Base-by-base conservation (phyloP, 2,329 filamentous ascomycete genomes). In the Blastomyces emzantsi region DNA sequence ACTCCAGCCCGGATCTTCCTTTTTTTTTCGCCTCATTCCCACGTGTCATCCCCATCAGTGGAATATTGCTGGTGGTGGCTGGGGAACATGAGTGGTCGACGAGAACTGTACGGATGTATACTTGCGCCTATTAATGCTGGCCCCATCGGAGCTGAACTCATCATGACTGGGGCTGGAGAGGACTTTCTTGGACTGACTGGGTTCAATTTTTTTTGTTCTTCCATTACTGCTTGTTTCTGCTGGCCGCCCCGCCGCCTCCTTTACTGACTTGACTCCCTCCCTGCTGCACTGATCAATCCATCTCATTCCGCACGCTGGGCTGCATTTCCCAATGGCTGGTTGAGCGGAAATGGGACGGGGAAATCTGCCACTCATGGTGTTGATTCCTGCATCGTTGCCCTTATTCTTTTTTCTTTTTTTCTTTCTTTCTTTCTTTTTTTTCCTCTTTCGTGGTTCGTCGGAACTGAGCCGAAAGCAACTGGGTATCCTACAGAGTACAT, bases 141-240 rank as follows among this genome's bases (percentile, higher is more conserved):
- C 36, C 25, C 36, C 55, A 28, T 58, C 55, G 22, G 33, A 58
- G 55, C 55, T 57, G 55, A 57, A 41, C 55, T 17, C 55, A 57
- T 33, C 55, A 58, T 22, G n/a, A 41, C 36, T 25, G 22, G 36
- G 36, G 7, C 33, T 43, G 52, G 36, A 39, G 36, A 39, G 36
- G 3, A 33, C 5, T 4, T 33, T 1, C 36, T 39, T 15, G 52
- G 47, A 25, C 47, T 25, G 47, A 9, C 7, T n/a, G n/a, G n/a
- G n/a, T 39, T 39, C 36, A 3, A 39, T 33, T 33, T 9, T 22
- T 49, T 33, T n/a, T 2, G 33, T 13, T 8, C 17, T 33, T 33
- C 30, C 3, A 7, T 33, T 54, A 8, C 28, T 49, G 22, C 11
- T 49, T 49, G 22, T 49, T 19, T n/a, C n/a, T 28, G 51, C 15